Conservation (phyloP, 2,329 filamentous ascomycete genomes). For the Aspergillus terreus region DNA sequence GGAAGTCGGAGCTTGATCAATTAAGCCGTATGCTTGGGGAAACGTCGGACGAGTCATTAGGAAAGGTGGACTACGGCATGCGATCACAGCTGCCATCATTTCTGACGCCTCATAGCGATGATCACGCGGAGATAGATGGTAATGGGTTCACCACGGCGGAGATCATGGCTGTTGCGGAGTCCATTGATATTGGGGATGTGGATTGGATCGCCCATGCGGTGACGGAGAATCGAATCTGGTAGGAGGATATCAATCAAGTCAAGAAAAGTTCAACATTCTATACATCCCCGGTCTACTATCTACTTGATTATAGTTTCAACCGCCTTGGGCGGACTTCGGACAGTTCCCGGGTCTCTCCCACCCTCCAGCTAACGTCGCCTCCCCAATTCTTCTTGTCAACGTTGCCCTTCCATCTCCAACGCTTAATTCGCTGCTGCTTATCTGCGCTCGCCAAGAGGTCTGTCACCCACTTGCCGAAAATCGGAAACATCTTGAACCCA, state of each 20-base stretch:
- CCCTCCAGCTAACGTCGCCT: conserved; percentile 48
- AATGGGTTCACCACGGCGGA: conserved; percentile 44
- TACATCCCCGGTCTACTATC: conserved; percentile 1
- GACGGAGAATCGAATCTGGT: conserved; percentile 45
- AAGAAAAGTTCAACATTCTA: background rate
- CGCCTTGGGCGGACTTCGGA: conserved; percentile 16
- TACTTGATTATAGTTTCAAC: conserved; percentile 15
- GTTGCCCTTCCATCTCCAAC: conserved; percentile 53
- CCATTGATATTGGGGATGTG: conserved; percentile 43
- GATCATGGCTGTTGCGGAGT: conserved; percentile 48
- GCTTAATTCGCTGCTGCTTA: conserved; percentile 37
- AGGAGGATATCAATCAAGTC: background rate
- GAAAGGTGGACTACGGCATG: too few relatives aligned
- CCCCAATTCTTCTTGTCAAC: conserved; percentile 34
- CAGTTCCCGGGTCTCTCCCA: conserved; percentile 36
- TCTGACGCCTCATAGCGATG: conserved; percentile 5
- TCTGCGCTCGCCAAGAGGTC: conserved; percentile 43
- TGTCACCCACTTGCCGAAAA: conserved; percentile 55
- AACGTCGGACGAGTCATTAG: too few relatives aligned
- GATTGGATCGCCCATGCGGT: conserved; percentile 49
- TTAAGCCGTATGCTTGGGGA: conserved; percentile 28
- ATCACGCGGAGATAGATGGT: conserved; percentile 14
- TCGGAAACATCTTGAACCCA: conserved; percentile 61
- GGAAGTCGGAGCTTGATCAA: conserved; percentile 45
- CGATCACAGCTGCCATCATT: conserved; percentile 1